phyloP scores from a whole-genome alignment of 2,329 filamentous ascomycete species.

The Arthrobotrys entomopaga region DNA sequence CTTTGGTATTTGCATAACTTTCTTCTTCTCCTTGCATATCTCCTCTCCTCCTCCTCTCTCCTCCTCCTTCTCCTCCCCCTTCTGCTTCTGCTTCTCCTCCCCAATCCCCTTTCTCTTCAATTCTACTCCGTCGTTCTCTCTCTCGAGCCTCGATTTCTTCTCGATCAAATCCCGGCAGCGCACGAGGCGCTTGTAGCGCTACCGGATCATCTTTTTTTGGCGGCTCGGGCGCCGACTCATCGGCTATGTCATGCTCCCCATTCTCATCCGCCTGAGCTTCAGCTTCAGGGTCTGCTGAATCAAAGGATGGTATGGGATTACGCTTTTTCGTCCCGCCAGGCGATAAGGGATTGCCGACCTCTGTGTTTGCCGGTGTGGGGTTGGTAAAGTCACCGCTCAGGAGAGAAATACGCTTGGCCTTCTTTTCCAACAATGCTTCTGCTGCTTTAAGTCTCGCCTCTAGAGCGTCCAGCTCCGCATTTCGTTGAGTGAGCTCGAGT shows the following conservation, averaged over 20 bases:
- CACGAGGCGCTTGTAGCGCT: constrained; percentile 55
- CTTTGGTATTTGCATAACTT: constrained; percentile 6
- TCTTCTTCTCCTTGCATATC: constrained; percentile 19
- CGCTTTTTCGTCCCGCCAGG: constrained; percentile 37
- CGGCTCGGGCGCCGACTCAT: constrained; percentile 41
- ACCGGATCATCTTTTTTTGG: constrained; percentile 56
- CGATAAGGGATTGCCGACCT: constrained; percentile 40
- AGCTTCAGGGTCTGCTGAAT: constrained; percentile 19
- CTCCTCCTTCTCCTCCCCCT: constrained; percentile 8
- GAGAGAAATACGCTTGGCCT: constrained; percentile 43
- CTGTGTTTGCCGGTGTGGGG: constrained; percentile 44
- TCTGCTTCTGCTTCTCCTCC: constrained; percentile 5
- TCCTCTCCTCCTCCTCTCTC: constrained; percentile 19
- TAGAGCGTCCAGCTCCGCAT: constrained; percentile 57
- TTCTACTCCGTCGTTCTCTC: constrained; percentile 9
- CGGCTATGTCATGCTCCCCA: constrained; percentile 40
- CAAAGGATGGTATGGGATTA: constrained; percentile 49
- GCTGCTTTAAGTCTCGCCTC: constrained; percentile 59
- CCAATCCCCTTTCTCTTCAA: neutral
- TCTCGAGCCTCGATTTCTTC: constrained; percentile 54
- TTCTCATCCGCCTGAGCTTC: neutral
- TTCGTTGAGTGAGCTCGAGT: constrained; percentile 58
- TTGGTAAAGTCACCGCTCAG: constrained; percentile 24
- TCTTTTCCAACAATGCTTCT: constrained; percentile 57
- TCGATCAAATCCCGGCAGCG: constrained; percentile 52